A percentile compares a stretch with the other conserved stretches of the same genome.
Evolutionary conservation across 2,329 filamentous ascomycete species (phyloP).

Genomic region (Helotiales sp.): DNA sequence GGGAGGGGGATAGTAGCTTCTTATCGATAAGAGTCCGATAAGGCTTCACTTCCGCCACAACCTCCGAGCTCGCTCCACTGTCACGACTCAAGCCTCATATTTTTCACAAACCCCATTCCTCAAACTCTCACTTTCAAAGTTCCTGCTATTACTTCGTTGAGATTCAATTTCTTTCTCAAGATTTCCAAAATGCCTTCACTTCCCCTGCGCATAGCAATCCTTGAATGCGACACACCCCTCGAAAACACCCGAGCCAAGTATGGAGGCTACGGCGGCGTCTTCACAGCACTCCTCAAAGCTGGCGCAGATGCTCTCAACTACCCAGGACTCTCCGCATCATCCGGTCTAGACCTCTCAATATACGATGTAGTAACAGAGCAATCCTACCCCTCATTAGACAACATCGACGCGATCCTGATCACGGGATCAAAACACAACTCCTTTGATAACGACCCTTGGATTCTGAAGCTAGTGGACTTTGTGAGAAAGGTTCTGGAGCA

Average conservation of each 20-base stretch:
- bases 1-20: too few species aligned
- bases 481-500: conserved; percentile 62
- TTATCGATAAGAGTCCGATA: conserved; percentile 1
- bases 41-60: neutral
- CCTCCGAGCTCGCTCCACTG: neutral
- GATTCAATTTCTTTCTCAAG: neutral
- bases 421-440: conserved; percentile 77
- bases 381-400: conserved; percentile 73
- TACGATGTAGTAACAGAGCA: conserved; percentile 73
- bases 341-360: conserved; percentile 48
- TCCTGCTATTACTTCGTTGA: neutral
- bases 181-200: conserved; percentile 34
- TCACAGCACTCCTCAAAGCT: conserved; percentile 24
- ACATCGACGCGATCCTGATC: conserved; percentile 82
- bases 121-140: neutral
- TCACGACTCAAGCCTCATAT: neutral
- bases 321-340: conserved; percentile 47
- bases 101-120: neutral
- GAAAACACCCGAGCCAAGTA: conserved; percentile 67
- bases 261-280: conserved; percentile 64
- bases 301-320: conserved; percentile 49
- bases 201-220: conserved; percentile 66
- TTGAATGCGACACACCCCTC: conserved; percentile 84
- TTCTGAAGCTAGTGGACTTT: conserved; percentile 73
- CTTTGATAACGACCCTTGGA: conserved; percentile 78